These are phyloP conservation scores for Allantophomopsis cytisporea DNA, from an alignment of 2,329 filamentous ascomycete genomes.

Conservation along the genomic window DNA sequence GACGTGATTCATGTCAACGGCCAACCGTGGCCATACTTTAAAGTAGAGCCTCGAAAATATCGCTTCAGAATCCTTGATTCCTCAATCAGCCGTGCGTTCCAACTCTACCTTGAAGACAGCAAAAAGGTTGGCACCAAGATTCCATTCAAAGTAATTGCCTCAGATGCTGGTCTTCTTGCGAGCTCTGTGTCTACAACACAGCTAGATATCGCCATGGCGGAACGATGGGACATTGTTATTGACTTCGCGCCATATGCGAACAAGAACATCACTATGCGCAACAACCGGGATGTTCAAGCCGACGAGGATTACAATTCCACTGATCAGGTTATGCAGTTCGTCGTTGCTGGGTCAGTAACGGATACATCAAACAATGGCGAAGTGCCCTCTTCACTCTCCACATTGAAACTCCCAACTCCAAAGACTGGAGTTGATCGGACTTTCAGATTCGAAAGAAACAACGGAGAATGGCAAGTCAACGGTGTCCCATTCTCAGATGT, in stretches of 20 bases:
- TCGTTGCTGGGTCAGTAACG: conserved; percentile 22
- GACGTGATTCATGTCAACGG: conserved; percentile 43
- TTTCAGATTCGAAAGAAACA: conserved; percentile 3
- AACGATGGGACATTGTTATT: conserved; percentile 42
- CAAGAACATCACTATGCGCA: conserved; percentile 29
- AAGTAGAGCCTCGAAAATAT: conserved; percentile 44
- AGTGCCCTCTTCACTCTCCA: background rate
- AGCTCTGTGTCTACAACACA: conserved; percentile 24
- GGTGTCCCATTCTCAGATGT: conserved; percentile 29
- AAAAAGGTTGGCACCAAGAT: conserved; percentile 19
- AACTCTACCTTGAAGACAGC: conserved; percentile 28
- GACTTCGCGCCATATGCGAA: conserved; percentile 34
- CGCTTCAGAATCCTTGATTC: conserved; percentile 38
- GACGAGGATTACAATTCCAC: conserved; percentile 34
- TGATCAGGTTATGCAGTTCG: conserved; percentile 35
- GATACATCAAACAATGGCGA: background rate
- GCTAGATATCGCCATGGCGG: conserved; percentile 34
- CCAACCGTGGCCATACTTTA: conserved; percentile 40
- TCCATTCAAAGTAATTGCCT: conserved; percentile 35
- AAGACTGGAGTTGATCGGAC: background rate
- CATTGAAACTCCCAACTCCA: background rate
- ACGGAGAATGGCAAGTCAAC: conserved; percentile 32
- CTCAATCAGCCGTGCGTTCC: conserved; percentile 21
- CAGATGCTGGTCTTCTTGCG: conserved; percentile 35
- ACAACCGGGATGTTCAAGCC: conserved; percentile 23